These are phyloP conservation scores for Mentha longifolia DNA, from an alignment of 257 asterid genomes.

Conservation along the genomic window DNA sequence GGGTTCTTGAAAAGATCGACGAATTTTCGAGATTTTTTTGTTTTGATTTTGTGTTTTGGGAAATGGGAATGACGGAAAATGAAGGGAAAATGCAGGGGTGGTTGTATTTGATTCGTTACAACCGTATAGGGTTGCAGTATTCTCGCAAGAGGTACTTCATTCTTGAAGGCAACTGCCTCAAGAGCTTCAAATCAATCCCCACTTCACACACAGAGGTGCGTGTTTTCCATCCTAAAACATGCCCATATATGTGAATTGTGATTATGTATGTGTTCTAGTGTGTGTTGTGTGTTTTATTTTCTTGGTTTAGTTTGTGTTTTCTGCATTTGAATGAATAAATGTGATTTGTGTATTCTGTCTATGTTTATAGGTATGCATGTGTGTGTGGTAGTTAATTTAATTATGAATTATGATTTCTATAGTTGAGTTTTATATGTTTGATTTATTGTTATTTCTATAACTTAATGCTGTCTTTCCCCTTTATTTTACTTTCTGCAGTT, in stretches of 20 bases:
- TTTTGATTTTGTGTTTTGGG: background rate
- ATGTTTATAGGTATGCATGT: conserved; percentile 6
- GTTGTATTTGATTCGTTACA: conserved; percentile 76
- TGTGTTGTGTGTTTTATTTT: background rate
- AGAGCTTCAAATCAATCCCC: conserved; percentile 81
- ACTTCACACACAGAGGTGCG: conserved; percentile 63
- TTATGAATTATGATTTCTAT: conserved; percentile 4
- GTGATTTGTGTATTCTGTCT: conserved; percentile 7
- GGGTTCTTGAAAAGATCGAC: conserved; percentile 42
- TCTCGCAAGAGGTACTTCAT: conserved; percentile 86
- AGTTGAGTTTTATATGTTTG: conserved; percentile 17
- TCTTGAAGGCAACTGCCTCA: conserved; percentile 79
- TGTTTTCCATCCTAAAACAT: conserved; percentile 16
- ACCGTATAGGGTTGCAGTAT: conserved; percentile 80
- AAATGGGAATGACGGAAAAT: conserved; percentile 50
- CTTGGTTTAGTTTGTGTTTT: background rate
- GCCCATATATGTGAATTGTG: background rate
- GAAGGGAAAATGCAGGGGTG: conserved; percentile 88
- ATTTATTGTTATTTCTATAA: background rate
- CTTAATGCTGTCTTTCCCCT: background rate
- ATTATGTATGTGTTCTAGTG: background rate
- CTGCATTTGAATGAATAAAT: background rate
- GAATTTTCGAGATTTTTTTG: background rate
- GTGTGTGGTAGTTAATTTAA: background rate
- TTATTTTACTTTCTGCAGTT: background rate